Percentiles rank a stretch among this genome's conserved stretches.
phyloP scores from a whole-genome alignment of 495 filamentous ascomycete species.

The Tuber melanosporum region DNA sequence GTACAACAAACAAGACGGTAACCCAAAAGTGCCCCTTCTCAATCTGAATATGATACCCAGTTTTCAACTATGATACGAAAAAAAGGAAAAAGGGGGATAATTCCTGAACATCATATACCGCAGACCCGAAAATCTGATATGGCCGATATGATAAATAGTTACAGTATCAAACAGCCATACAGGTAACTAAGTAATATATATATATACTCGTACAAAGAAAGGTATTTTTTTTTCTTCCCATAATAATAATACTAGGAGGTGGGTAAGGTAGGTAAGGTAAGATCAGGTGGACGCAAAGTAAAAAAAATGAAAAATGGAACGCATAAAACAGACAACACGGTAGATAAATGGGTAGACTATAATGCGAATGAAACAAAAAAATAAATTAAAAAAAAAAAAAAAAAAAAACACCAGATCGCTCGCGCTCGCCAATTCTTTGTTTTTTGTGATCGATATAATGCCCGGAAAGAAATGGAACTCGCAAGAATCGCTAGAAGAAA shows the following conservation, averaged over 20 bases:
- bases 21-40: not conserved
- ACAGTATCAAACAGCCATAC: not conserved
- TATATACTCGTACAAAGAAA: not conserved
- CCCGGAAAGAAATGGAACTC: not conserved
- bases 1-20: not conserved
- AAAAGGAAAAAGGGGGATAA: not conserved
- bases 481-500: not conserved
- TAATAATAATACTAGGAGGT: not conserved
- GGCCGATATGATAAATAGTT: not conserved
- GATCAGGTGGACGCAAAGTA: not conserved
- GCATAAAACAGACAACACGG: not conserved
- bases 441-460: not conserved
- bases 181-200: not conserved
- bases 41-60: not conserved
- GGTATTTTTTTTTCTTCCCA: constrained; percentile 1
- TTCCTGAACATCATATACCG: not conserved
- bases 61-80: not conserved
- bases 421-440: constrained; percentile 1
- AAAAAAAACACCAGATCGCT: not conserved
- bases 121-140: not conserved
- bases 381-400: not conserved
- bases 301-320: not conserved
- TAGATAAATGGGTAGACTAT: not conserved
- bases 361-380: not conserved
- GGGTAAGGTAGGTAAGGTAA: not conserved